Evolutionary conservation across 805 yeast species (phyloP).

Genomic region (Saturnispora besseyi): DNA sequence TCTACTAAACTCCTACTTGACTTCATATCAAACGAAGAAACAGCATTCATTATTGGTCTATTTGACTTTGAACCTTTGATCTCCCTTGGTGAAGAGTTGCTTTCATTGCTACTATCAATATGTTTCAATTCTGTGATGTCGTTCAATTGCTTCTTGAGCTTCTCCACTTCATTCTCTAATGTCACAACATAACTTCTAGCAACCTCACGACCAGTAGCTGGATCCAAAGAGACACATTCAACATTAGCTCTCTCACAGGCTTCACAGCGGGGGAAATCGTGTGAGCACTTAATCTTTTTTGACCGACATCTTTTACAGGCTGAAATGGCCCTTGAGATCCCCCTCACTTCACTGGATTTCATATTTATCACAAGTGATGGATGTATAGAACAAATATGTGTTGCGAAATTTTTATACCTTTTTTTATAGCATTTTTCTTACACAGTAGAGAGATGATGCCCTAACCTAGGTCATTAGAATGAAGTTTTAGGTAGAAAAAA

Average conservation of each 20-base stretch:
- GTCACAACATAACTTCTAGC: constrained; percentile 73
- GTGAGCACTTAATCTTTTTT: constrained; percentile 61
- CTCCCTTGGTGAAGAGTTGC: not conserved
- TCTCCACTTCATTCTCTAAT: constrained; percentile 54
- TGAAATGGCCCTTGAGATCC: constrained; percentile 57
- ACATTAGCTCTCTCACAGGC: constrained; percentile 54
- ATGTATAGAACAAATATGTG: not conserved
- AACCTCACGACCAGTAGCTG: constrained; percentile 79
- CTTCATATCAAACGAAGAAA: not conserved
- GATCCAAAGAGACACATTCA: constrained; percentile 78
- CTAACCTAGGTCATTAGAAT: too few species aligned
- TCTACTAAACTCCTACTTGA: not conserved
- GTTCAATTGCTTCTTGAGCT: constrained; percentile 44
- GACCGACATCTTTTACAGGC: constrained; percentile 79
- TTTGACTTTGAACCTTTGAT: not conserved
- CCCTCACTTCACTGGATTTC: constrained; percentile 19
- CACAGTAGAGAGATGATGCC: too few species aligned
- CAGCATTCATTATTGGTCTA: not conserved
- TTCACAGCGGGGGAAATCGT: constrained; percentile 57
- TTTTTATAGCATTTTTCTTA: not conserved
- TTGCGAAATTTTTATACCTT: not conserved
- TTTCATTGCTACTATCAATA: not conserved
- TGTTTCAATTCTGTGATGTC: not conserved
- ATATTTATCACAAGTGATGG: not conserved
- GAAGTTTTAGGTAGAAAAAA: too few species aligned